Evolutionary conservation across 1,284 basidiomycete genomes (phyloP).

Genomic region (Crocinoboletus sp.): DNA sequence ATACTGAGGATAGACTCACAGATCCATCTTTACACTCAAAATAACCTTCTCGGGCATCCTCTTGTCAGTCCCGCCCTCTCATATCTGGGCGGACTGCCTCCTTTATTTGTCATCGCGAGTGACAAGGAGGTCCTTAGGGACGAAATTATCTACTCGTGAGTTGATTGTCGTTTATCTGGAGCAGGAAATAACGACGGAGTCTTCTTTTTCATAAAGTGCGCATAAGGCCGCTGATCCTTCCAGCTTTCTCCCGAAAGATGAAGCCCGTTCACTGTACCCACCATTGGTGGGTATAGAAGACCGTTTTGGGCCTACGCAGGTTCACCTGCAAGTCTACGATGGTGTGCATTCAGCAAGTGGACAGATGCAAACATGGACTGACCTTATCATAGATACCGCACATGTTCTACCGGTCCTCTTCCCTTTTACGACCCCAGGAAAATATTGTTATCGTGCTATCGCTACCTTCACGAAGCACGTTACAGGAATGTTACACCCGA

Average conservation of each 20-base stretch:
- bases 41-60: conserved; percentile 81
- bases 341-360: conserved; percentile 37
- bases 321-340: conserved; percentile 89
- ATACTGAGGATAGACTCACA: conserved; percentile 58
- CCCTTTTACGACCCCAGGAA: conserved; percentile 78
- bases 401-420: conserved; percentile 79
- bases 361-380: conserved; percentile 1
- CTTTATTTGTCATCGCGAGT: conserved; percentile 81
- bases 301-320: conserved; percentile 68
- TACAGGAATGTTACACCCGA: conserved; percentile 40
- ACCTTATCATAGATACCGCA: conserved; percentile 49
- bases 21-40: conserved; percentile 88
- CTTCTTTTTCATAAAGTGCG: conserved; percentile 49
- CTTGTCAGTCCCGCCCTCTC: conserved; percentile 80
- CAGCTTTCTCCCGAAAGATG: conserved; percentile 62
- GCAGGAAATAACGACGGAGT: not conserved
- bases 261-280: conserved; percentile 61
- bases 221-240: conserved; percentile 90
- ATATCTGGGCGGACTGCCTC: conserved; percentile 90
- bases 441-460: conserved; percentile 72
- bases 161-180: conserved; percentile 12
- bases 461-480: conserved; percentile 63
- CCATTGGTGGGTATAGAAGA: conserved; percentile 60
- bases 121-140: conserved; percentile 92
- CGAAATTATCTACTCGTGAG: conserved; percentile 86